phyloP scores from a whole-genome alignment of 768 basidiomycete species.

The Trametes cingulata region DNA sequence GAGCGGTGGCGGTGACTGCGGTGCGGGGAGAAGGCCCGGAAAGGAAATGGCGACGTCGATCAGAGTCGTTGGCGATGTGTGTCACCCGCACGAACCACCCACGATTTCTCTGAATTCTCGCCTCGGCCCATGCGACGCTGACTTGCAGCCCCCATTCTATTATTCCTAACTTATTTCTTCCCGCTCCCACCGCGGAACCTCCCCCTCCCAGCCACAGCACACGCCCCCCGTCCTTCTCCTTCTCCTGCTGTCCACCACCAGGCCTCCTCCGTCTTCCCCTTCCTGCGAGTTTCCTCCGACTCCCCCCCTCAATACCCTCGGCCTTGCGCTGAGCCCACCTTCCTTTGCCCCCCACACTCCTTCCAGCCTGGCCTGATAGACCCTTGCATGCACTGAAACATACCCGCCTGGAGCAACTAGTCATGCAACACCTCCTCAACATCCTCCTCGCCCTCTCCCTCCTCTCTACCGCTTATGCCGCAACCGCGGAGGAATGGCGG shows the following conservation, averaged over 20 bases:
- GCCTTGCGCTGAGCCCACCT: constrained; percentile 13
- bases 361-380: constrained; percentile 2
- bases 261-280: not conserved
- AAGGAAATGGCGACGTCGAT: not conserved
- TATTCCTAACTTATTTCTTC: not conserved
- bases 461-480: constrained; percentile 44
- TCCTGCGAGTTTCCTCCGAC: constrained; percentile 11
- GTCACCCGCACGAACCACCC: not conserved
- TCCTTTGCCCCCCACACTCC: constrained; percentile 13
- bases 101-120: not conserved
- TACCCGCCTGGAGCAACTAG: constrained; percentile 14
- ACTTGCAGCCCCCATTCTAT: too few relatives aligned
- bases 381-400: constrained; percentile 12
- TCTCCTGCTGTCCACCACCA: not conserved
- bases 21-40: not conserved
- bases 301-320: constrained; percentile 3
- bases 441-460: constrained; percentile 31
- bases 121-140: too few relatives aligned
- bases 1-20: constrained; percentile 14
- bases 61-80: not conserved
- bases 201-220: not conserved
- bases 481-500: constrained; percentile 74
- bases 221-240: not conserved
- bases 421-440: constrained; percentile 28
- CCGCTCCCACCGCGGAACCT: not conserved